phyloP scores from a whole-genome alignment of 176 grass and related monocot genomes.

The Eremochloa ophiuroides region DNA sequence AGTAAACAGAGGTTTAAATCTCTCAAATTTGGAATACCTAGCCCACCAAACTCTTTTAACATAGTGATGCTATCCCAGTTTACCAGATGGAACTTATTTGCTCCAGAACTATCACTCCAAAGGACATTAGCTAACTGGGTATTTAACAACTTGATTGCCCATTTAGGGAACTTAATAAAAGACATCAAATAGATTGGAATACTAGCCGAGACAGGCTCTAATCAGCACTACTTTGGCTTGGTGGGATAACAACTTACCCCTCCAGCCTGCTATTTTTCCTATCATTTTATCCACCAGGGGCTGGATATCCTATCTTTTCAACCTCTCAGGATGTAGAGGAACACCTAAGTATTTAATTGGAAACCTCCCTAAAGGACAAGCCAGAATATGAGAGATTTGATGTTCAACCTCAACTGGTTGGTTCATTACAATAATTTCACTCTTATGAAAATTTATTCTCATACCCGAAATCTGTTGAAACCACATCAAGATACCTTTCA shows the following conservation, averaged over 20 bases:
- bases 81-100: accelerated
- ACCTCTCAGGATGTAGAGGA: too few species aligned
- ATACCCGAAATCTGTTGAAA: too few species aligned
- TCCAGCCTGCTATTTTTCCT: too few species aligned
- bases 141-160: background rate
- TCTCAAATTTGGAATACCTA: background rate
- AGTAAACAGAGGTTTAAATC: background rate
- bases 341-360: background rate
- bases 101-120: accelerated
- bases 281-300: too few species aligned
- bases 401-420: accelerated
- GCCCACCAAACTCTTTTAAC: background rate
- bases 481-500: too few species aligned
- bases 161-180: background rate
- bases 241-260: background rate
- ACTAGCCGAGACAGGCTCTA: background rate
- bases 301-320: too few species aligned
- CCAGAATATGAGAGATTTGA: background rate
- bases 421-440: background rate
- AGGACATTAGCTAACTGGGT: background rate
- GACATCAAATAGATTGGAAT: background rate
- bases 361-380: background rate
- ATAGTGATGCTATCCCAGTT: background rate
- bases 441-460: too few species aligned
- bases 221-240: background rate